A percentile compares a stretch with the other conserved stretches of the same genome.
Evolutionary conservation across 2,329 filamentous ascomycete genomes (phyloP).

Genomic region (Ciborinia camelliae): DNA sequence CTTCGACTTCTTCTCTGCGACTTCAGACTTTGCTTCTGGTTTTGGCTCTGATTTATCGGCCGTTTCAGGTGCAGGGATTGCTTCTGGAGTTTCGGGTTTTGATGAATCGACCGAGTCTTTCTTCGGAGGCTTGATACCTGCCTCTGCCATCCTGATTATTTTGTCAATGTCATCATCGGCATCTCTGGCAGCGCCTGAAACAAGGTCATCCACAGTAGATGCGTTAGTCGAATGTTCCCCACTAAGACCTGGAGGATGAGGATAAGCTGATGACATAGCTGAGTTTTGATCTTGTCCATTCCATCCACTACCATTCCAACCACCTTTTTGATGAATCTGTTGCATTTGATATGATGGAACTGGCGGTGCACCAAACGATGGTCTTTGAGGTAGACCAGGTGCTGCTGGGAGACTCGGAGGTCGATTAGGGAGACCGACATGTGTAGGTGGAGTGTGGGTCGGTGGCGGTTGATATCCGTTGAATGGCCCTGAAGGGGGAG

Average conservation of each 20-base stretch:
- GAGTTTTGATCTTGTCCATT: slow-evolving; percentile 39
- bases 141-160: slow-evolving; percentile 62
- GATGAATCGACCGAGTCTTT: slow-evolving; percentile 44
- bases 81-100: slow-evolving; percentile 13
- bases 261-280: slow-evolving; percentile 41
- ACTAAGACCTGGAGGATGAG: slow-evolving; percentile 38
- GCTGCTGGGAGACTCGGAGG: slow-evolving; percentile 53
- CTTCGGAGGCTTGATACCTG: slow-evolving; percentile 52
- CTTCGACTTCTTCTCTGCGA: slow-evolving; percentile 61
- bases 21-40: slow-evolving; percentile 38
- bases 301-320: slow-evolving; percentile 40
- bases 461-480: slow-evolving; percentile 43
- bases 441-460: slow-evolving; percentile 40
- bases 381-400: slow-evolving; percentile 58
- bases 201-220: slow-evolving; percentile 48
- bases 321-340: slow-evolving; percentile 47
- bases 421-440: slow-evolving; percentile 45
- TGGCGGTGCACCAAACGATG: slow-evolving; percentile 51
- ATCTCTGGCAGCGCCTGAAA: slow-evolving; percentile 44
- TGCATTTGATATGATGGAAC: slow-evolving; percentile 50
- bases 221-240: slow-evolving; percentile 39
- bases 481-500: slow-evolving; percentile 42
- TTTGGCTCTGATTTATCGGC: slow-evolving; percentile 40
- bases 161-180: slow-evolving; percentile 65
- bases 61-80: neutral